These are phyloP conservation scores for Globisporangium takayamanum DNA, from an alignment of 352 stramenopile species.

Conservation along the genomic window DNA sequence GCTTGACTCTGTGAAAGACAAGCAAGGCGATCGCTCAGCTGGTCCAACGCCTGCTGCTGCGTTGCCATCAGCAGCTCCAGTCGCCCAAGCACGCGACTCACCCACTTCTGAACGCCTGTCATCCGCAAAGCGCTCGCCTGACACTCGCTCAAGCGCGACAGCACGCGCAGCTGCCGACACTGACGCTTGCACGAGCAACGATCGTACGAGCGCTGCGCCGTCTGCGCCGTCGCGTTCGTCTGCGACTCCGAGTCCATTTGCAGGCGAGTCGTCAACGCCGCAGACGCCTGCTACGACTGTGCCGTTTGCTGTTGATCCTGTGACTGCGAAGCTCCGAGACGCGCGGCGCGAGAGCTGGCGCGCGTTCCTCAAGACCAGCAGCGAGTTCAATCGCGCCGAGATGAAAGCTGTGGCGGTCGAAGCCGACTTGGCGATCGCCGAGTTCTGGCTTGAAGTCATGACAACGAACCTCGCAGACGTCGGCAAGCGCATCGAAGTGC, in stretches of 20 bases:
- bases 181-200: no score
- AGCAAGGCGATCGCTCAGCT: no score
- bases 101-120: no score
- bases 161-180: no score
- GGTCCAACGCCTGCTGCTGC: no score
- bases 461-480: constrained; percentile 67
- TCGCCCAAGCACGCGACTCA: no score
- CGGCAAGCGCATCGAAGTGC: constrained; percentile 64
- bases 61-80: no score
- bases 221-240: no score
- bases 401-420: constrained; percentile 48
- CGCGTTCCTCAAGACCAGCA: constrained; percentile 44
- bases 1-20: constrained; percentile 24
- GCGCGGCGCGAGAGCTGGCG: constrained; percentile 37
- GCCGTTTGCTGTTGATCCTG: constrained; percentile 15
- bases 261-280: background rate
- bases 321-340: constrained; percentile 31
- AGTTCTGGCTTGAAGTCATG: constrained; percentile 59
- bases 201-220: no score
- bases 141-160: no score
- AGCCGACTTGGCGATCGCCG: constrained; percentile 48
- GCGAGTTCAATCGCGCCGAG: constrained; percentile 51
- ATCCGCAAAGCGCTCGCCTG: no score
- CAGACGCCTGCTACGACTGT: background rate
- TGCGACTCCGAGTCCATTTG: background rate